Conservation (phyloP, 2,329 filamentous ascomycete genomes). For the Davidsoniella virescens region DNA sequence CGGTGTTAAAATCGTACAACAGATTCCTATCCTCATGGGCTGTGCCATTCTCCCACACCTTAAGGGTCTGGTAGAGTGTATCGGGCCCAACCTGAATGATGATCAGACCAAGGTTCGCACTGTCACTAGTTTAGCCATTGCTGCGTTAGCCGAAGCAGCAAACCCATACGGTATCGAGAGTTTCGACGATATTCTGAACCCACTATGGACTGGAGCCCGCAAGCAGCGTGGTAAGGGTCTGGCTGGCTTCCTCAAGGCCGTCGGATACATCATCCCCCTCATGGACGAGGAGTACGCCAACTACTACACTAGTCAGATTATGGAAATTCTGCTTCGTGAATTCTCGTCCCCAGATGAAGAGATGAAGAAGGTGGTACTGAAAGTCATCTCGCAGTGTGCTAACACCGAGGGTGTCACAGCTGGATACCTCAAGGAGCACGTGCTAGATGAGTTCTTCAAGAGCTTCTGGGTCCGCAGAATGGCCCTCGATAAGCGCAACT, state of each 20-base stretch:
- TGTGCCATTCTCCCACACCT: slow-evolving; percentile 91
- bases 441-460: slow-evolving; percentile 94
- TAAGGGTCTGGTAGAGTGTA: slow-evolving; percentile 91
- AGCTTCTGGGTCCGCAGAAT: slow-evolving; percentile 96
- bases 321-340: slow-evolving; percentile 92
- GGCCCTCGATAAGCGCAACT: slow-evolving; percentile 95
- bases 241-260: slow-evolving; percentile 89
- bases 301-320: slow-evolving; percentile 96
- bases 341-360: slow-evolving; percentile 96
- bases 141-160: slow-evolving; percentile 84
- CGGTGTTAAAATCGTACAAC: slow-evolving; percentile 97
- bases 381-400: slow-evolving; percentile 91
- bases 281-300: slow-evolving; percentile 99
- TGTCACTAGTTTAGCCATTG: slow-evolving; percentile 87
- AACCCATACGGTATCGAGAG: slow-evolving; percentile 98
- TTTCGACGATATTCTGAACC: slow-evolving; percentile 94
- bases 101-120: slow-evolving; percentile 97
- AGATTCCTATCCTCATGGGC: slow-evolving; percentile 97
- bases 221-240: slow-evolving; percentile 95
- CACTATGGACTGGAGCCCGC: slow-evolving; percentile 86
- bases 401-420: slow-evolving; percentile 90
- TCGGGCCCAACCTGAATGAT: slow-evolving; percentile 87
- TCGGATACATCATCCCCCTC: slow-evolving; percentile 92
- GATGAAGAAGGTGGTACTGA: slow-evolving; percentile 99
- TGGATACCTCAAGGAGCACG: slow-evolving; percentile 85